Evolutionary conservation across 768 basidiomycete genomes (phyloP).

Genomic region (Xerocomus brunneocitrinus): DNA sequence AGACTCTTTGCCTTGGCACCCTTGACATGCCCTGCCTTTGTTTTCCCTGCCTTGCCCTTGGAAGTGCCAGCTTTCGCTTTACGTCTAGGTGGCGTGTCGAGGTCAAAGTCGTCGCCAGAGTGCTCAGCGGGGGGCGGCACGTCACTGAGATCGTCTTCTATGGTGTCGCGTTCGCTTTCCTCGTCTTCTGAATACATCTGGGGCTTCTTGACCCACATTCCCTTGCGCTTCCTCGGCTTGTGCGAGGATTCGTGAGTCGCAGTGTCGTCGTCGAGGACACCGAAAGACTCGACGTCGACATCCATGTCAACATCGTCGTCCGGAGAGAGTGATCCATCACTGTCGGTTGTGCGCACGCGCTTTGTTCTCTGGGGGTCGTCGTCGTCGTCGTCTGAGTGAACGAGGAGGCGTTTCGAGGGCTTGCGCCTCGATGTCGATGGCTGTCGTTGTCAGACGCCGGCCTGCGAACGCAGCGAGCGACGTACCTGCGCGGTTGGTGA

Average conservation of each 20-base stretch:
- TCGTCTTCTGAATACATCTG: constrained; percentile 29
- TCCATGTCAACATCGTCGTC: constrained; percentile 42
- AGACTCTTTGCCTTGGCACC: constrained; percentile 27
- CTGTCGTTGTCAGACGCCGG: constrained; percentile 15
- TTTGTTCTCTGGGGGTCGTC: constrained; percentile 20
- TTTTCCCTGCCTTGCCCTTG: constrained; percentile 29
- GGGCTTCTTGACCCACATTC: constrained; percentile 16
- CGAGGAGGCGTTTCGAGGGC: constrained; percentile 23
- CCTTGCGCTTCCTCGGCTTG: constrained; percentile 14
- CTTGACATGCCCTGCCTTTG: constrained; percentile 12
- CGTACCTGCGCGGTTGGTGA: constrained; percentile 21
- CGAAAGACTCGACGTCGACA: constrained; percentile 37
- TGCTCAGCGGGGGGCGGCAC: constrained; percentile 21
- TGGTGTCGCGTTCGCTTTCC: constrained; percentile 22
- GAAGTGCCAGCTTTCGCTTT: constrained; percentile 19
- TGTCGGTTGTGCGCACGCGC: constrained; percentile 25
- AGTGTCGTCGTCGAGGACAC: constrained; percentile 1
- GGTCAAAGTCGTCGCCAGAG: constrained; percentile 26
- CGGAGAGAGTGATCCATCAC: constrained; percentile 29
- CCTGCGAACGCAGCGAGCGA: background rate
- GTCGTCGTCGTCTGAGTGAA: constrained; percentile 36
- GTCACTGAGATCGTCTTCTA: constrained; percentile 26
- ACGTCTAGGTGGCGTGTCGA: constrained; percentile 20
- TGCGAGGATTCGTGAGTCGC: background rate
- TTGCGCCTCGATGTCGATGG: constrained; percentile 20